These are phyloP conservation scores for Paraphaeosphaeria sporulosa DNA, from an alignment of 2,329 filamentous ascomycete species.

Conservation along the genomic window DNA sequence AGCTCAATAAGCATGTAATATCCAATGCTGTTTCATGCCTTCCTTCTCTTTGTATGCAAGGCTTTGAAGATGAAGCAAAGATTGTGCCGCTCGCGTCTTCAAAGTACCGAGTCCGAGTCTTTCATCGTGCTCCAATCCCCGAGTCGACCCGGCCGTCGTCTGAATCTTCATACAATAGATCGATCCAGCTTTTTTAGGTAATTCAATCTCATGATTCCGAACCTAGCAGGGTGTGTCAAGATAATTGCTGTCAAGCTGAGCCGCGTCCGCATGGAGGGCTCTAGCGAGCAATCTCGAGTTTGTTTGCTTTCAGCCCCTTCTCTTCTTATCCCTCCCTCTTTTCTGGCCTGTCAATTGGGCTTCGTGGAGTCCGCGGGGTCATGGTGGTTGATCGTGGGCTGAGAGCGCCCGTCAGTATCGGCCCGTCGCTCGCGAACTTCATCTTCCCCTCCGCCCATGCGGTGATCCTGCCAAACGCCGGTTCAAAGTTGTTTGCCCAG, in stretches of 20 bases:
- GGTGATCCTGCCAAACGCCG: constrained; percentile 4
- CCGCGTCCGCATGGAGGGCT: background rate
- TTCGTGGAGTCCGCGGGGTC: background rate
- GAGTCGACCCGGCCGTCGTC: too few relatives aligned
- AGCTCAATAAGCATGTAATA: background rate
- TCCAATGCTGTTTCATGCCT: background rate
- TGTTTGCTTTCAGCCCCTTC: background rate
- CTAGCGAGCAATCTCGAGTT: background rate
- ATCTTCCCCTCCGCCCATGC: constrained; percentile 9
- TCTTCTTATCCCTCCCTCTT: background rate
- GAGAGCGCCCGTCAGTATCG: background rate
- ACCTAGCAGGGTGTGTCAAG: background rate
- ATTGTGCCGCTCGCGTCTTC: too few relatives aligned
- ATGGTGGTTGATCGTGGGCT: background rate
- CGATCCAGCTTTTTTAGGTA: background rate
- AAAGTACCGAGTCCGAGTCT: background rate
- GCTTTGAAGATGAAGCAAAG: too few relatives aligned
- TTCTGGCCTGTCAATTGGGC: background rate
- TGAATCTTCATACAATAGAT: background rate
- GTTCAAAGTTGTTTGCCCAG: constrained; percentile 10
- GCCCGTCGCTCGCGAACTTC: background rate
- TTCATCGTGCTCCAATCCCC: background rate
- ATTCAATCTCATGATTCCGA: background rate
- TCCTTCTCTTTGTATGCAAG: background rate
- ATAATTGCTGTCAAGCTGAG: background rate